These are phyloP conservation scores for Cordyceps pruinosa DNA, from an alignment of 2,329 filamentous ascomycete species.

Conservation along the genomic window DNA sequence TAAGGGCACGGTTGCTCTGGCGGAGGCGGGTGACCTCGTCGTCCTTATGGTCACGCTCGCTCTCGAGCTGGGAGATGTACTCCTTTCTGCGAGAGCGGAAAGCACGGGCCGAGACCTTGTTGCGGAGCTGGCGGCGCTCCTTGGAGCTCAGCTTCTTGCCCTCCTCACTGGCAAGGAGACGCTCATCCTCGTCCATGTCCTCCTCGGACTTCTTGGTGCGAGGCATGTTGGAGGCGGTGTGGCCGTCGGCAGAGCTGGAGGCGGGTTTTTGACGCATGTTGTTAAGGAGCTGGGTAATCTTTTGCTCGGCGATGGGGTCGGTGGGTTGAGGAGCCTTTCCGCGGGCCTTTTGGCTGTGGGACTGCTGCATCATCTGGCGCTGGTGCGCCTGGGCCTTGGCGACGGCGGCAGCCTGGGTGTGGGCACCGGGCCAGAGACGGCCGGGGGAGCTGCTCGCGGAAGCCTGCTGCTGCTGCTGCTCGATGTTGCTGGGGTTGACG, in stretches of 20 bases:
- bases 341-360: conserved; percentile 37
- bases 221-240: conserved; percentile 59
- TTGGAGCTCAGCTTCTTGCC: conserved; percentile 99
- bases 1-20: conserved; percentile 70
- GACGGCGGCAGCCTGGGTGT: conserved; percentile 71
- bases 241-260: conserved; percentile 37
- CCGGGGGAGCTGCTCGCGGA: conserved; percentile 46
- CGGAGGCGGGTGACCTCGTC: conserved; percentile 78
- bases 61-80: conserved; percentile 92
- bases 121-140: conserved; percentile 91
- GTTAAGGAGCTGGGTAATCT: conserved; percentile 86
- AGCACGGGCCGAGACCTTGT: conserved; percentile 96
- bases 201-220: conserved; percentile 88
- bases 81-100: conserved; percentile 99
- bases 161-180: conserved; percentile 88
- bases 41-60: conserved; percentile 75
- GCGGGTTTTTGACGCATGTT: conserved; percentile 76
- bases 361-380: conserved; percentile 48
- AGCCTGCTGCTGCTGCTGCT: conserved; percentile 30
- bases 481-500: conserved; percentile 68
- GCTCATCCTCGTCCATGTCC: conserved; percentile 97
- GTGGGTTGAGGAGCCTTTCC: conserved; percentile 45
- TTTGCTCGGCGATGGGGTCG: conserved; percentile 78
- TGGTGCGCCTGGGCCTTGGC: conserved; percentile 67
- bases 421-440: conserved; percentile 86